Percentiles rank a stretch among this genome's conserved stretches.
phyloP scores from a whole-genome alignment of 208 protist species.

The Trypanosoma mega region DNA sequence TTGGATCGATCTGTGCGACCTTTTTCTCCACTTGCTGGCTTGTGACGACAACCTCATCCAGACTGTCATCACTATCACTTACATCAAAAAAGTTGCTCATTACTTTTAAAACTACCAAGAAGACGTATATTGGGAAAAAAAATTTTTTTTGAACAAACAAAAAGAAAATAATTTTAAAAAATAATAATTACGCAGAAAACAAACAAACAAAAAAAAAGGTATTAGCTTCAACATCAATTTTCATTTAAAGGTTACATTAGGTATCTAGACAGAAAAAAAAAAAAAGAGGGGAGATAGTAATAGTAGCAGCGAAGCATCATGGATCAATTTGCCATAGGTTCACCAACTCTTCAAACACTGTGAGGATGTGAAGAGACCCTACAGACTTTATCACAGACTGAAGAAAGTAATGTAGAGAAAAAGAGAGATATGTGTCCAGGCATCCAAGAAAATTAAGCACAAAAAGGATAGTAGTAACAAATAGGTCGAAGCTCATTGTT shows the following conservation, averaged over 20 bases:
- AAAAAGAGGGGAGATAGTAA: too few relatives aligned
- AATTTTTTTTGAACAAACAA: slow-evolving; percentile 12
- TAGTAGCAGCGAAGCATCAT: too few relatives aligned
- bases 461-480: neutral
- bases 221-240: too few relatives aligned
- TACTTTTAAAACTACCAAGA: neutral
- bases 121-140: slow-evolving; percentile 1
- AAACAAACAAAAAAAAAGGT: slow-evolving; percentile 14
- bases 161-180: slow-evolving; percentile 18
- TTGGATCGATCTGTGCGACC: slow-evolving; percentile 56
- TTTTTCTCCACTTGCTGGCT: slow-evolving; percentile 46
- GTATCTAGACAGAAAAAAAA: too few relatives aligned
- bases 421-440: too few relatives aligned
- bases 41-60: slow-evolving; percentile 26
- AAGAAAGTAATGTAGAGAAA: too few relatives aligned
- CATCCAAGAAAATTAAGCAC: too few relatives aligned
- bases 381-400: too few relatives aligned
- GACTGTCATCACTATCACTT: slow-evolving; percentile 55
- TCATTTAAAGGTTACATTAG: too few relatives aligned
- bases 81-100: slow-evolving; percentile 46
- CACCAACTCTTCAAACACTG: too few relatives aligned
- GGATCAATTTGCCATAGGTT: too few relatives aligned
- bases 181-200: slow-evolving; percentile 16
- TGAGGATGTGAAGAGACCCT: too few relatives aligned
- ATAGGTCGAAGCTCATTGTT: neutral